Base-by-base conservation (phyloP, 768 basidiomycete genomes). In the Candolleomyces eurysporus region DNA sequence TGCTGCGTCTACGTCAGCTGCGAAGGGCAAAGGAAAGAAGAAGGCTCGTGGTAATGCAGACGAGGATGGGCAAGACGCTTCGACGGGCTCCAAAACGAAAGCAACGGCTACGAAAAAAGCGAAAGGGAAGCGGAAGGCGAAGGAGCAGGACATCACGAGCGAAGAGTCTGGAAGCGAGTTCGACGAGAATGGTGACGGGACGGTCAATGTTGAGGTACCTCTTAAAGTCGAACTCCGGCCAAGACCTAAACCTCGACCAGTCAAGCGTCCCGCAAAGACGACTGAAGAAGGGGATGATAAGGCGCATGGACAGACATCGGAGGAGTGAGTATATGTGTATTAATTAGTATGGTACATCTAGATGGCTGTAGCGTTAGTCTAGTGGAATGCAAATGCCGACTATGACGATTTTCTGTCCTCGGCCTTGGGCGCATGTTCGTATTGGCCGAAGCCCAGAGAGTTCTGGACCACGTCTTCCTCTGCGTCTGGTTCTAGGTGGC, bases 401-500 rank as follows among this genome's bases (percentile, higher is more conserved):
- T 48, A 58, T n/a, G 39, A 52, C 10, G 54, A 22, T 57, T 61
- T 57, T 57, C 64, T 53, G 32, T 30, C 63, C 66, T 74, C 75
- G 22, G 68, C 67, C 59, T 79, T 83, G 10, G 79, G 76, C 16
- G 75, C 79, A 63, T 79, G 79, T 71, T 89, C 87, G 61, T 88
- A 91, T 3, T 69, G 72, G 19, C 79, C 83, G 63, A 91, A 92
- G 6, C 94, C 94, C 43, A 92, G 79, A 2, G 94, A 94, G 50
- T 82, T 84, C 65, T 94, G 89, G 13, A 97, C 82, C 17, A 84
- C 84, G 19, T 88, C 86, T 19, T 94, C 89, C 2, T 84, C 77
- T 0, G 96, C 96, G 70, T 98, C 96, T 5, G 96, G 96, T 63
- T 95, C 94, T 16, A 94, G 78, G 57, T 96, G 92, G 1, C 96